phyloP scores from a whole-genome alignment of 1,139 yeast species.

The Yarrowia galli region DNA sequence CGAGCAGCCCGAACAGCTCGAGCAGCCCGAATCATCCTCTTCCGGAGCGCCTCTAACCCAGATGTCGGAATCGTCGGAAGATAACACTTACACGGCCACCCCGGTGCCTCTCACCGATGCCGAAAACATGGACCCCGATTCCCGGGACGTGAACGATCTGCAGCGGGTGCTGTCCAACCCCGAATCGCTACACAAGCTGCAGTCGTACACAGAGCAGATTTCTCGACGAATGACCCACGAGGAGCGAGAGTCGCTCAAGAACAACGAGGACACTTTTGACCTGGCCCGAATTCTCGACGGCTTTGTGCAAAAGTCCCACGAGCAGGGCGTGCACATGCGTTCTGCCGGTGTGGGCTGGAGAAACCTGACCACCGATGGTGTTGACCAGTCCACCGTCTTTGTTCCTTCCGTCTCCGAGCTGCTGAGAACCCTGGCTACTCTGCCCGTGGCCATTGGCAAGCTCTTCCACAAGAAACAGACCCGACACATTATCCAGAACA shows the following conservation, averaged over 20 bases:
- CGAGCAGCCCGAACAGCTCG: not conserved
- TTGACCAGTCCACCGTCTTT: constrained; percentile 61
- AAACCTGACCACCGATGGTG: constrained; percentile 58
- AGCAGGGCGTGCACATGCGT: constrained; percentile 58
- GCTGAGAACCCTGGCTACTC: constrained; percentile 47
- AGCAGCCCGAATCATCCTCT: not conserved
- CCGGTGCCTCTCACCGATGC: constrained; percentile 36
- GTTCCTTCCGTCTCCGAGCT: constrained; percentile 60
- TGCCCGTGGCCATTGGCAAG: constrained; percentile 44
- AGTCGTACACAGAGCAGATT: constrained; percentile 51
- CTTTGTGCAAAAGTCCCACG: constrained; percentile 47
- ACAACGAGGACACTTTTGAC: constrained; percentile 51
- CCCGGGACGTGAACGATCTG: constrained; percentile 27
- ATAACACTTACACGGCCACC: constrained; percentile 28
- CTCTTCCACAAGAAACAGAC: constrained; percentile 47
- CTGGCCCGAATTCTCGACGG: constrained; percentile 52
- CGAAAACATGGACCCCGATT: constrained; percentile 35
- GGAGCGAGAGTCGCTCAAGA: constrained; percentile 49
- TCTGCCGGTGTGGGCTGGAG: constrained; percentile 60
- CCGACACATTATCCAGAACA: constrained; percentile 57
- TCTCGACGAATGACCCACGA: constrained; percentile 54
- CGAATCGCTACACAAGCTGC: constrained; percentile 48
- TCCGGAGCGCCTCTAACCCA: constrained; percentile 25
- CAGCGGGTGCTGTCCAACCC: constrained; percentile 39
- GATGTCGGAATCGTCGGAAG: constrained; percentile 37